A percentile compares a stretch with the other conserved stretches of the same genome.
Evolutionary conservation across 2,329 filamentous ascomycete genomes (phyloP).

Genomic region (Sphaerulina vaccinii): DNA sequence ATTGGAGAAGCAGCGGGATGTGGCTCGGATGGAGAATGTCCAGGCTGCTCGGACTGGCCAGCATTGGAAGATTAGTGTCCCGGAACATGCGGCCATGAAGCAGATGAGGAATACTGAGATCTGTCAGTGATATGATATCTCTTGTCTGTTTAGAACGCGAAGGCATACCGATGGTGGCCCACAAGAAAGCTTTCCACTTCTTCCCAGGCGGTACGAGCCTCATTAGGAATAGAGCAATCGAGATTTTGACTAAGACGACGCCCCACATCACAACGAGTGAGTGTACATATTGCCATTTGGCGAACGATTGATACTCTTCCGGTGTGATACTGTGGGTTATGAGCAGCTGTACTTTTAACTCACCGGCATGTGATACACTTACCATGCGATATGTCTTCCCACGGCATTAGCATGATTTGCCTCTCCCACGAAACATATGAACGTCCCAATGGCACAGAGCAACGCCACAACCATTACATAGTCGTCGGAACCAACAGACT

Average conservation of each 20-base stretch:
- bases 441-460: conserved; percentile 37
- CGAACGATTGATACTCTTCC: conserved; percentile 38
- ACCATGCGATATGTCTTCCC: conserved; percentile 7
- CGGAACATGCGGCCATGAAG: conserved; percentile 45
- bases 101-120: conserved; percentile 43
- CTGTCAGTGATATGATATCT: conserved; percentile 17
- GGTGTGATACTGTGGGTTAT: conserved; percentile 13
- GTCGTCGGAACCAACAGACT: conserved; percentile 52
- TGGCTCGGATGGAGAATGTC: conserved; percentile 39
- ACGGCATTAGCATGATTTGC: conserved; percentile 37
- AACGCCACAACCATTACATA: conserved; percentile 45
- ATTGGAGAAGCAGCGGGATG: conserved; percentile 46
- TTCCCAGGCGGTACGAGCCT: conserved; percentile 44
- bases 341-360: neutral
- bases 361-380: neutral
- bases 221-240: conserved; percentile 48
- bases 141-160: neutral
- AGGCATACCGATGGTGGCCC: conserved; percentile 44
- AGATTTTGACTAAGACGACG: conserved; percentile 49
- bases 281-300: conserved; percentile 48
- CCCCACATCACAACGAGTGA: conserved; percentile 49
- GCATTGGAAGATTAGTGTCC: conserved; percentile 52
- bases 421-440: conserved; percentile 48
- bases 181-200: conserved; percentile 44
- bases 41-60: conserved; percentile 47